Evolutionary conservation across 1,284 basidiomycete genomes (phyloP).

Genomic region (Flammula alnicola): DNA sequence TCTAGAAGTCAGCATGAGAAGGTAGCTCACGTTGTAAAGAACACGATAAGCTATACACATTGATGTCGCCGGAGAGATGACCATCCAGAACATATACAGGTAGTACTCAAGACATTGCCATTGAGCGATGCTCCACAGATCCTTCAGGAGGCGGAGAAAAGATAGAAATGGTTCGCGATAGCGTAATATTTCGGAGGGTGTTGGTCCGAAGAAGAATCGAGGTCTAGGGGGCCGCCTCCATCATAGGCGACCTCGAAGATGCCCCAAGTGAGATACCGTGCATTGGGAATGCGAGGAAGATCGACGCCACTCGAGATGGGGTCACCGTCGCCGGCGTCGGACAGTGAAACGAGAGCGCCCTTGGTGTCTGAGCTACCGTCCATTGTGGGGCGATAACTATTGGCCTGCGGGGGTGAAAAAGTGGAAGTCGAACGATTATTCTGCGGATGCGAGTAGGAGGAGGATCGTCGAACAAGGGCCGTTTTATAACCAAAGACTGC

Average conservation of each 20-base stretch:
- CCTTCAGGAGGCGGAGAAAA: slow-evolving; percentile 28
- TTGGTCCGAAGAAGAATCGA: slow-evolving; percentile 3
- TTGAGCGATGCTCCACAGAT: slow-evolving; percentile 36
- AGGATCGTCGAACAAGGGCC: no score
- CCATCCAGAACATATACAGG: slow-evolving; percentile 31
- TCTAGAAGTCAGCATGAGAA: neutral
- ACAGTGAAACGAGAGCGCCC: no score
- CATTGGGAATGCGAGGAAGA: slow-evolving; percentile 6
- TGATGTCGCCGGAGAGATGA: slow-evolving; percentile 32
- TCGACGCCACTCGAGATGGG: neutral
- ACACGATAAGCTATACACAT: slow-evolving; percentile 29
- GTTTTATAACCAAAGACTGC: no score
- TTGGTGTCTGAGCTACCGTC: no score
- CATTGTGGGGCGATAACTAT: no score
- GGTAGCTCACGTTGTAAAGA: slow-evolving; percentile 29
- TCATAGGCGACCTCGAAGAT: slow-evolving; percentile 39
- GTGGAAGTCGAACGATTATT: no score
- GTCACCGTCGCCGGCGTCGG: neutral
- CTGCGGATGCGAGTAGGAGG: no score
- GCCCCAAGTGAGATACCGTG: slow-evolving; percentile 30
- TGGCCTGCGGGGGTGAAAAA: no score
- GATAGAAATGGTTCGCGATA: neutral
- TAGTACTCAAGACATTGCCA: slow-evolving; percentile 30
- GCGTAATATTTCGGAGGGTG: neutral
- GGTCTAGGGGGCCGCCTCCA: slow-evolving; percentile 8